A percentile compares a stretch with the other conserved stretches of the same genome.
These are phyloP conservation scores for Cicer arietinum DNA, from an alignment of 306 rosid species.

Conservation along the genomic window DNA sequence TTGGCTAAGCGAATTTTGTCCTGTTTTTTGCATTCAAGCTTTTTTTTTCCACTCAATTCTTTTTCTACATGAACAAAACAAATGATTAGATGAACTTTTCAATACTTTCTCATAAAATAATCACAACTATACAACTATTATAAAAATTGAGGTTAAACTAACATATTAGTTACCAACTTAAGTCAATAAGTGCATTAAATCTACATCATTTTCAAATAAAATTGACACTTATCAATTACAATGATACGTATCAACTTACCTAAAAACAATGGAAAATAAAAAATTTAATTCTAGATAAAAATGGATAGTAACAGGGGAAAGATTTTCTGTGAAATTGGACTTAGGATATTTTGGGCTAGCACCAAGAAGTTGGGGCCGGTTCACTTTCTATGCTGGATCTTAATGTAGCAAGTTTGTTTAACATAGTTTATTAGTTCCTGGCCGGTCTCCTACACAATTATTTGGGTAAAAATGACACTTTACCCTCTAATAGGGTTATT, in stretches of 20 bases:
- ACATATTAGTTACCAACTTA: too few species aligned
- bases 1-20: too few species aligned
- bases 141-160: too few species aligned
- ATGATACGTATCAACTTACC: neutral
- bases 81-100: too few species aligned
- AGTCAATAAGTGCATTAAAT: too few species aligned
- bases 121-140: too few species aligned
- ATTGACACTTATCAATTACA: neutral
- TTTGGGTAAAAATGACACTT: neutral
- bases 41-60: too few species aligned
- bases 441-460: neutral
- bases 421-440: neutral
- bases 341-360: slow-evolving; percentile 1
- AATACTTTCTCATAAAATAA: too few species aligned
- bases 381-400: neutral
- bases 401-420: neutral
- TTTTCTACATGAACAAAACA: too few species aligned
- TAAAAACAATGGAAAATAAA: neutral
- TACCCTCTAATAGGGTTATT: neutral
- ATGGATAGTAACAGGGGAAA: neutral
- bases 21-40: too few species aligned
- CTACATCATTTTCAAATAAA: too few species aligned
- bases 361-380: neutral
- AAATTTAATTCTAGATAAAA: slow-evolving; percentile 9
- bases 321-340: slow-evolving; percentile 3